Evolutionary conservation across 2,329 filamentous ascomycete genomes (phyloP).

Genomic region (Curvularia spicifera): DNA sequence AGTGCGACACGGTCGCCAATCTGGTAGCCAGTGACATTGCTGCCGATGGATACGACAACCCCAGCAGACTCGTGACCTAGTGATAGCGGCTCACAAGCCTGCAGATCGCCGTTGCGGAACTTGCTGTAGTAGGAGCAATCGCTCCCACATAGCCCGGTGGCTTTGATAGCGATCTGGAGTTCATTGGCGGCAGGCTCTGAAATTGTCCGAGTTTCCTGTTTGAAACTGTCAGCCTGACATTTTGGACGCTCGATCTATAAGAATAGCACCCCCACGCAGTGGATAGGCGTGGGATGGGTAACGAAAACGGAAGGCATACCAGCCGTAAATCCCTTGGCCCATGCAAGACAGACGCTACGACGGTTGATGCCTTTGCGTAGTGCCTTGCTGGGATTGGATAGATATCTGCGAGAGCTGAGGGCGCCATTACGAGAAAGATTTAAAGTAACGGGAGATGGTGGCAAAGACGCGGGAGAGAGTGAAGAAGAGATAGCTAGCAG

Average conservation of each 20-base stretch:
- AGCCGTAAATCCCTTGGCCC: constrained; percentile 53
- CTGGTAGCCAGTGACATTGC: constrained; percentile 47
- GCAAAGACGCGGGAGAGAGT: constrained; percentile 32
- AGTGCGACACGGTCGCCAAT: constrained; percentile 52
- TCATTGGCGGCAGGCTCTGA: constrained; percentile 62
- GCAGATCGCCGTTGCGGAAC: constrained; percentile 73
- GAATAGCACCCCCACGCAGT: constrained; percentile 40
- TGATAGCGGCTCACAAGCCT: constrained; percentile 68
- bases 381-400: constrained; percentile 50
- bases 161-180: constrained; percentile 69
- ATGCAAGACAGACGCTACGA: constrained; percentile 52
- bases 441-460: constrained; percentile 25
- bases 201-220: constrained; percentile 63
- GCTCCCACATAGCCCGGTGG: constrained; percentile 72
- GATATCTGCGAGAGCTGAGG: constrained; percentile 49
- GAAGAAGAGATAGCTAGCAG: constrained; percentile 37
- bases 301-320: constrained; percentile 47
- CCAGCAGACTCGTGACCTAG: constrained; percentile 56
- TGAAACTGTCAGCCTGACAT: constrained; percentile 31
- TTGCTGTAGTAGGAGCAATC: constrained; percentile 76
- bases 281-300: constrained; percentile 42
- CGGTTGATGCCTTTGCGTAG: constrained; percentile 46
- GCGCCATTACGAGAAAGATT: constrained; percentile 49
- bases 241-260: constrained; percentile 21
- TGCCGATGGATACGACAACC: constrained; percentile 49